Evolutionary conservation across 2,329 filamentous ascomycete species (phyloP).

Genomic region (Phaeophleospora eucalypticola): DNA sequence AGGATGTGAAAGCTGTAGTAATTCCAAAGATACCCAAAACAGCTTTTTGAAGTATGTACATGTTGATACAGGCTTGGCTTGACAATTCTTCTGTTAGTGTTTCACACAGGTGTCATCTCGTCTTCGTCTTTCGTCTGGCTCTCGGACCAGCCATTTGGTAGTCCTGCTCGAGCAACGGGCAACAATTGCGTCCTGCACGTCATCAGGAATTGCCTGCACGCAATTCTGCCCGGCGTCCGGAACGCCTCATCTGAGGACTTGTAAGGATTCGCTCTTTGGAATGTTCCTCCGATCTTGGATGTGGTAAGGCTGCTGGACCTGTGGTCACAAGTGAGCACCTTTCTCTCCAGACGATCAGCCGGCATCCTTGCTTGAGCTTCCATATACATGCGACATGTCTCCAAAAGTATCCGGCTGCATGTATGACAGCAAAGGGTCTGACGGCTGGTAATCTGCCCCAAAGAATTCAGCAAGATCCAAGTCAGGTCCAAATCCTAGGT

Average conservation of each 20-base stretch:
- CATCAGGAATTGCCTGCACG: too few species aligned
- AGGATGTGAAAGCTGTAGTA: neutral
- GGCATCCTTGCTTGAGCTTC: constrained; percentile 5
- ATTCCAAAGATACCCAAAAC: constrained; percentile 11
- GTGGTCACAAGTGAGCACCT: neutral
- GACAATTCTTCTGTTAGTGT: too few species aligned
- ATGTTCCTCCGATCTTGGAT: too few species aligned
- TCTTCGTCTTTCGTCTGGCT: too few species aligned
- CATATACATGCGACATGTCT: constrained; percentile 5
- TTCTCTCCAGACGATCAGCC: constrained; percentile 8
- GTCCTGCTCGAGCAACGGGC: too few species aligned
- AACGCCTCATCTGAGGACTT: too few species aligned
- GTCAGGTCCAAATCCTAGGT: constrained; percentile 61
- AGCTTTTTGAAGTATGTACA: neutral
- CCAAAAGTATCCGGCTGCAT: constrained; percentile 27
- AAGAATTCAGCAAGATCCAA: constrained; percentile 55
- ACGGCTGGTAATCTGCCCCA: constrained; percentile 40
- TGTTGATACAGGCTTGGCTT: neutral
- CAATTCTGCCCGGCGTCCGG: too few species aligned
- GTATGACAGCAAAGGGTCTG: constrained; percentile 38
- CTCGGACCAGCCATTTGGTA: too few species aligned
- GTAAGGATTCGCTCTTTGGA: too few species aligned
- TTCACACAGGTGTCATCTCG: too few species aligned
- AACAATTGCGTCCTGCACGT: too few species aligned
- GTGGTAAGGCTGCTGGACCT: too few species aligned